A percentile compares a stretch with the other conserved stretches of the same genome.
These are phyloP conservation scores for Diddensiella transvaalensis DNA, from an alignment of 805 yeast genomes.

Conservation along the genomic window DNA sequence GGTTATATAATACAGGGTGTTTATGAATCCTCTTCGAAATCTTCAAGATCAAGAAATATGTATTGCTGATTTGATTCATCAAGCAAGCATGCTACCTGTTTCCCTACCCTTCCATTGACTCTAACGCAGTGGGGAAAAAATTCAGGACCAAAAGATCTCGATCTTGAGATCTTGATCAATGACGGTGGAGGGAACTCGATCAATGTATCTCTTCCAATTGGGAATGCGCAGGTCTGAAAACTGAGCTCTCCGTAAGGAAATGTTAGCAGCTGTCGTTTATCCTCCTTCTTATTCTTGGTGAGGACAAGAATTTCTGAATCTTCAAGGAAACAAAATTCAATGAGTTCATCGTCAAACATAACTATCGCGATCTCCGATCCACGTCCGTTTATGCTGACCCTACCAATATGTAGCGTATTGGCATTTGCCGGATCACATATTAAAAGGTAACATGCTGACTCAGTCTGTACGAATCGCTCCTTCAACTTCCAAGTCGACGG, in stretches of 20 bases:
- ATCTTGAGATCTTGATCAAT: not conserved
- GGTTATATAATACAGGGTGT: too few species aligned
- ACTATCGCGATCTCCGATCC: not conserved
- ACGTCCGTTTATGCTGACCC: not conserved
- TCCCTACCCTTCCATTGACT: conserved; percentile 14
- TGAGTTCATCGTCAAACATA: not conserved
- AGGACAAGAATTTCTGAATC: conserved; percentile 10
- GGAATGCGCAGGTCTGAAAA: not conserved
- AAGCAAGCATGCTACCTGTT: conserved; percentile 19
- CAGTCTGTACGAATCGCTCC: not conserved
- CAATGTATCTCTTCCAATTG: not conserved
- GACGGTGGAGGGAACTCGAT: not conserved
- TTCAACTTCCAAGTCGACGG: not conserved
- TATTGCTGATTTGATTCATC: conserved; percentile 11
- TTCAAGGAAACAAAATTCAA: conserved; percentile 13
- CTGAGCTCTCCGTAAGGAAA: not conserved
- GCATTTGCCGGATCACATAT: not conserved
- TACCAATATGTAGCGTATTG: not conserved
- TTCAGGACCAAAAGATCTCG: conserved; percentile 2
- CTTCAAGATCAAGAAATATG: conserved; percentile 19
- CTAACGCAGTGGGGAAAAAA: conserved; percentile 11
- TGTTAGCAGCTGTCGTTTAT: not conserved
- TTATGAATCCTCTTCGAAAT: not conserved
- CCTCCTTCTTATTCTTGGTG: not conserved
- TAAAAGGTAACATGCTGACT: conserved; percentile 2